A percentile compares a stretch with the other conserved stretches of the same genome.
phyloP scores from a whole-genome alignment of 208 protist genomes.

The Leishmania gerbilli region DNA sequence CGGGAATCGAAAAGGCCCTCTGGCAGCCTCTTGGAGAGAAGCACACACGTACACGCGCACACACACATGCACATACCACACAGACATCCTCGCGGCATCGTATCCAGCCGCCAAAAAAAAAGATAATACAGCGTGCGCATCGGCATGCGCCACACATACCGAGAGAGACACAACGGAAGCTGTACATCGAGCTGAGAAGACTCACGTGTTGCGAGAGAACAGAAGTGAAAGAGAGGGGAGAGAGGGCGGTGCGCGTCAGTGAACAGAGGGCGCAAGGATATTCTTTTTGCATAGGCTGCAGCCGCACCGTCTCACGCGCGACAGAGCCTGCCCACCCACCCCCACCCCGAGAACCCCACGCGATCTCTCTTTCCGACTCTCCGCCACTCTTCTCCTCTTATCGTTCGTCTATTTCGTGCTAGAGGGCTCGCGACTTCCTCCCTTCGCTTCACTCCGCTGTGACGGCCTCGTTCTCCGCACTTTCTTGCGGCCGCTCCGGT shows the following conservation, averaged over 20 bases:
- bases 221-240: background rate
- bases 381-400: background rate
- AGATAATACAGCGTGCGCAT: too few species aligned
- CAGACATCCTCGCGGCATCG: background rate
- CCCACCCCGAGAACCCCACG: background rate
- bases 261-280: background rate
- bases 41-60: background rate
- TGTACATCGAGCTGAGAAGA: constrained; percentile 4
- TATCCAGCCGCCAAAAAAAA: background rate
- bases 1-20: background rate
- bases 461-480: background rate
- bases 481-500: constrained; percentile 54
- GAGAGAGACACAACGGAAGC: constrained; percentile 1
- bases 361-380: background rate
- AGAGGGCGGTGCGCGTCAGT: too few species aligned
- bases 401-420: background rate
- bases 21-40: background rate
- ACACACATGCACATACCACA: background rate
- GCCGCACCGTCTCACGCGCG: background rate
- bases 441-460: constrained; percentile 1
- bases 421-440: background rate
- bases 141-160: background rate
- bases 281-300: background rate
- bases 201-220: background rate
- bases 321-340: background rate